Conservation (phyloP, 1,284 basidiomycete genomes). For the Irpex rosettiformis region DNA sequence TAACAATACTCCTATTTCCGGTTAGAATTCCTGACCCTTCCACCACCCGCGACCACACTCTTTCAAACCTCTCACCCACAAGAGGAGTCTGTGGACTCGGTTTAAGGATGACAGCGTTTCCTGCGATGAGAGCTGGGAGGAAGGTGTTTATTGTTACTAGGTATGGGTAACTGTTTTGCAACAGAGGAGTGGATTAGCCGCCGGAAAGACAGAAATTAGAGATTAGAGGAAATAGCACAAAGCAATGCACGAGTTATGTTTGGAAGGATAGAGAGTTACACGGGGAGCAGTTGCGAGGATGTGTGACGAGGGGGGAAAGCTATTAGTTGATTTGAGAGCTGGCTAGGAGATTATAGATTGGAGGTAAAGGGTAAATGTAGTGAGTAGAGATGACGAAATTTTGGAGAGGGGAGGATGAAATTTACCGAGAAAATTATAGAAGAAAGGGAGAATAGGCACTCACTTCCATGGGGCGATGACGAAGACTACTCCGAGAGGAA, state of each 20-base stretch:
- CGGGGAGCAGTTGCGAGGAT: too few relatives aligned
- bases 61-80: constrained; percentile 77
- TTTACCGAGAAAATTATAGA: background rate
- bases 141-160: constrained; percentile 88
- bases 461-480: constrained; percentile 91
- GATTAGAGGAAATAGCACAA: too few relatives aligned
- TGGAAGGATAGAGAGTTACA: too few relatives aligned
- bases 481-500: constrained; percentile 85
- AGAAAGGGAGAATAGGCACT: constrained; percentile 22
- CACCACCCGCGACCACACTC: too few relatives aligned
- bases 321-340: too few relatives aligned
- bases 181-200: too few relatives aligned
- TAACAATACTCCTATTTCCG: constrained; percentile 71
- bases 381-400: too few relatives aligned
- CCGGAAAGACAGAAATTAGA: too few relatives aligned
- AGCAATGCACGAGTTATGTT: constrained; percentile 5
- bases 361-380: too few relatives aligned
- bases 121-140: constrained; percentile 83
- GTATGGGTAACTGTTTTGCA: constrained; percentile 84
- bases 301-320: too few relatives aligned
- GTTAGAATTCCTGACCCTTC: constrained; percentile 73
- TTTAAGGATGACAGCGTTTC: constrained; percentile 89
- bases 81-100: constrained; percentile 94
- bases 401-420: too few relatives aligned
- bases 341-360: too few relatives aligned